A percentile compares a stretch with the other conserved stretches of the same genome.
These are phyloP conservation scores for Apiotrichum sp. DNA, from an alignment of 1,284 basidiomycete species.

Conservation along the genomic window DNA sequence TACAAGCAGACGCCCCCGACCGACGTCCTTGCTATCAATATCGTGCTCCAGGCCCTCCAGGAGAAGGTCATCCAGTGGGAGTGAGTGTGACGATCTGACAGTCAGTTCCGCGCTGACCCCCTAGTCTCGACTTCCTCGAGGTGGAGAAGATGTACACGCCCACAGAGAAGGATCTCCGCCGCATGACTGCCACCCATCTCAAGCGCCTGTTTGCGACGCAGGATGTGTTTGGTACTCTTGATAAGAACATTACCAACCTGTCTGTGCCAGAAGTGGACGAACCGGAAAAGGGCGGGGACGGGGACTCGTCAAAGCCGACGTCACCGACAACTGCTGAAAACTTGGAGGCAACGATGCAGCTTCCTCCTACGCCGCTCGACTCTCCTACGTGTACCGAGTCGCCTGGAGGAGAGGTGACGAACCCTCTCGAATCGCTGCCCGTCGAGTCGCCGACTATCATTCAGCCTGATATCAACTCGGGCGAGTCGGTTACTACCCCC, in stretches of 20 bases:
- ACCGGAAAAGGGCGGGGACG: slow-evolving; percentile 31
- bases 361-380: background rate
- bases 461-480: background rate
- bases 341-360: background rate
- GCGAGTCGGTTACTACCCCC: slow-evolving; percentile 9
- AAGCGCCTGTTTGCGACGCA: slow-evolving; percentile 53
- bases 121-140: slow-evolving; percentile 51
- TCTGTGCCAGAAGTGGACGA: slow-evolving; percentile 75
- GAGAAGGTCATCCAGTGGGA: slow-evolving; percentile 96
- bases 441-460: background rate
- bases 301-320: slow-evolving; percentile 2
- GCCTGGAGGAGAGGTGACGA: background rate
- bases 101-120: slow-evolving; percentile 1
- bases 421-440: background rate
- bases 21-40: slow-evolving; percentile 83
- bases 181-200: slow-evolving; percentile 47
- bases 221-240: slow-evolving; percentile 43
- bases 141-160: slow-evolving; percentile 50
- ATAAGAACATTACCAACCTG: slow-evolving; percentile 47
- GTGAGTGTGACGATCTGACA: slow-evolving; percentile 32
- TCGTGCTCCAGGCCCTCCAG: slow-evolving; percentile 78
- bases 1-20: slow-evolving; percentile 73
- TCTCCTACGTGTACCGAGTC: slow-evolving; percentile 1
- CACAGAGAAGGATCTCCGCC: slow-evolving; percentile 44
- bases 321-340: background rate